These are phyloP conservation scores for Xylariales sp. DNA, from an alignment of 2,329 filamentous ascomycete genomes.

Conservation along the genomic window DNA sequence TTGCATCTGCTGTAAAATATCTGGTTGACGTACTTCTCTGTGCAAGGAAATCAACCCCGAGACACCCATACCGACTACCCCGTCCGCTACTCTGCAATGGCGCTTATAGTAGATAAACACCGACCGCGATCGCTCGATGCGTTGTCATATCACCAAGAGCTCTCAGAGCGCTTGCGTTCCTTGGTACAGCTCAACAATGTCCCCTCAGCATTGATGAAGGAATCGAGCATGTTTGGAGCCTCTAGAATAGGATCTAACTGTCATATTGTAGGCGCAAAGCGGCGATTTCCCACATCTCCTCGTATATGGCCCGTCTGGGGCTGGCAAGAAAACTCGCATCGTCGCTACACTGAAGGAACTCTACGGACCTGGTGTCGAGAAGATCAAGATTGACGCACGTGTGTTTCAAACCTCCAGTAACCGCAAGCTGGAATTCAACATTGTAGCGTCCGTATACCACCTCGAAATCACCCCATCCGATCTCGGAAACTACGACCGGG, in stretches of 20 bases:
- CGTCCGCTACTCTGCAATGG: too few relatives aligned
- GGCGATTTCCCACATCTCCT: constrained; percentile 97
- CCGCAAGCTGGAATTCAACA: constrained; percentile 98
- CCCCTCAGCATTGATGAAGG: too few relatives aligned
- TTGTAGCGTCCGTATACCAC: constrained; percentile 94
- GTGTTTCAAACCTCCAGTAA: constrained; percentile 95
- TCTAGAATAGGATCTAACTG: too few relatives aligned
- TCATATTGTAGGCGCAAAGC: constrained; percentile 88
- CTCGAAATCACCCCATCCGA: constrained; percentile 97
- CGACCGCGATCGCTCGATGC: constrained; percentile 69
- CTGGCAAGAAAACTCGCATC: constrained; percentile 96
- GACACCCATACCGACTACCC: too few relatives aligned
- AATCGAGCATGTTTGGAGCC: not conserved
- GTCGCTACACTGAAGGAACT: constrained; percentile 93
- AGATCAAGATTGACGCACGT: constrained; percentile 98
- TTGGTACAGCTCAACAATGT: constrained; percentile 65
- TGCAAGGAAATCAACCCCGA: too few relatives aligned
- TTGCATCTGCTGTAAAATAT: too few relatives aligned
- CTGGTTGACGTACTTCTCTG: too few relatives aligned
- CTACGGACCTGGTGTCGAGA: constrained; percentile 95
- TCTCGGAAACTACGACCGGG: constrained; percentile 92
- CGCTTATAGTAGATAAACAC: constrained; percentile 69
- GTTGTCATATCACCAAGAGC: constrained; percentile 82
- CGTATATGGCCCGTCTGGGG: constrained; percentile 93
- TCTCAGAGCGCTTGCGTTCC: constrained; percentile 81